Base-by-base conservation (phyloP, 2,329 filamentous ascomycete genomes). In the Aspergillus awamori region DNA sequence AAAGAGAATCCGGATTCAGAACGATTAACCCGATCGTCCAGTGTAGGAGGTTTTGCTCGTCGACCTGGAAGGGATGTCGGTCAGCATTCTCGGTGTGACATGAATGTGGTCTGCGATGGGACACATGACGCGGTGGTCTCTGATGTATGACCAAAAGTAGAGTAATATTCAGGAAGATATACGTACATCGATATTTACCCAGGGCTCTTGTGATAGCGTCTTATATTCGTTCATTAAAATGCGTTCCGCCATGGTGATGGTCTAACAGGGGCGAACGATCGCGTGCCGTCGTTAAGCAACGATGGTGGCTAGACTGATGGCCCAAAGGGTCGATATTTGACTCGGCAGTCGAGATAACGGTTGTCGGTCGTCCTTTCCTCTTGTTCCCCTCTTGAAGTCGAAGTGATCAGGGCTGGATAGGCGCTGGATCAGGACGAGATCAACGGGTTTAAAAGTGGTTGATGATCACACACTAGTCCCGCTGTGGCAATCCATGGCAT, bases 21-120 rank as follows among this genome's bases (percentile, higher is more conserved):
- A 97, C 92, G 80, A 97, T 93, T 60, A 99, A 86, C 3, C 90
- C 93, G 52, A 98, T 82, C 63, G 87, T 88, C 94, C 95, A 98
- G 65, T 88, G 85, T 73, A 96, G 89, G 64, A 98, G 87, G 74
- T 95, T 92, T n/a, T 88, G 85, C 70, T 93, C 86, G 66, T 92
- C 86, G 38, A 93, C 83, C 86, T 95, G 70, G 20, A 70, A 33
- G 26, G 22, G 20, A 36, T n/a, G 43, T 45, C 22, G 8, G 20
- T 33, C 38, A 54, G 26, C 49, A 24, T 38, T 58, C 41, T 38
- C 20, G 36, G 6, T 22, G n/a, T 7, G 26, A 56, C 17, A 2
- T 45, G 26, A 33, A 30, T 20, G 10, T 10, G 20, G 22, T 30
- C n/a, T 17, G 22, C 24, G 15, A 28, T 4, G 38, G 11, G 24